Evolutionary conservation across 163 green algal species (phyloP), one percentile per base, ranked within the genome.

Genomic region (Scenedesmus sp.): DNA sequence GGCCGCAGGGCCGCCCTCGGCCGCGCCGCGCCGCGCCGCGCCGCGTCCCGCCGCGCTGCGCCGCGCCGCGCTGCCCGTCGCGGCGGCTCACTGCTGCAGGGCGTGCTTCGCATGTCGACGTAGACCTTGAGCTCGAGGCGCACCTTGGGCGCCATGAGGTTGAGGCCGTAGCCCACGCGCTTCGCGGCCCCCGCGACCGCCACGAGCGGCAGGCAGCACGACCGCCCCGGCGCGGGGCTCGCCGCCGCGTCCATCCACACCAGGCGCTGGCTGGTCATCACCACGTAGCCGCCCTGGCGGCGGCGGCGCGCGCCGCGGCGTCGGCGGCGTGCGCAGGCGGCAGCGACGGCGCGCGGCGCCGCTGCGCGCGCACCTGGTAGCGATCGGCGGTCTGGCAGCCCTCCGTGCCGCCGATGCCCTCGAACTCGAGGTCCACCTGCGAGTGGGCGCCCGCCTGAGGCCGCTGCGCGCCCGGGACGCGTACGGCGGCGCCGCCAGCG

Each of bases 221-320:
- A 87, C 48, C 77, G 66, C 34, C 85, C 84, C 48, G 71, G 22
- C 0, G 14, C 17, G 20, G 67, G 47, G 13, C 44, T 70, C 22
- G 64, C 39, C 47, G 56, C 54, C 22, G 69, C 62, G 22, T 92
- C 77, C 0, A 94, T 62, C 91, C 91, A 96, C 2, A 95, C 74
- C 4, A 94, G 47, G 11, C 90, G 80, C 42, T 92, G 89, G 22
- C 66, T 92, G 33, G 91, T 96, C 6, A 95, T 64, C 0, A 93
- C 75, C 7, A 78, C 84, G 56, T 89, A 88, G 13, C 91, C 91
- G 44, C 77, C 75, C 86, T 94, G 85, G 24, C 72, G 36, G 1
- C 4, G 24, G 60, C 33, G 33, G 36, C 26, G 18, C 48, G 22
- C 63, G 50, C n/a, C 62, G 17, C 31, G 10, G 62, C 11, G 34